These are phyloP conservation scores for Elsinoe necatrix DNA, from an alignment of 2,329 filamentous ascomycete species.

Conservation along the genomic window DNA sequence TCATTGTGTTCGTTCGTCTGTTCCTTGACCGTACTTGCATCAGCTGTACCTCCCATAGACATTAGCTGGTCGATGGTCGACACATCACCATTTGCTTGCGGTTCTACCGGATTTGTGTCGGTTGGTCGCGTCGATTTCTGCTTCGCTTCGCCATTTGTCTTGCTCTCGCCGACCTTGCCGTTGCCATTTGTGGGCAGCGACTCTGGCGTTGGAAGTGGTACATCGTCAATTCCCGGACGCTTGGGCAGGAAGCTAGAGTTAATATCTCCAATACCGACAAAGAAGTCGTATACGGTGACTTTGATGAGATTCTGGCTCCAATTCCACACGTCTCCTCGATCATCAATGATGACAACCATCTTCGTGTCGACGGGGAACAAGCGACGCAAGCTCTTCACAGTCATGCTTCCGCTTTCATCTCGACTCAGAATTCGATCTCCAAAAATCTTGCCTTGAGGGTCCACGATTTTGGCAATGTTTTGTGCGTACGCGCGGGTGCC, in stretches of 20 bases:
- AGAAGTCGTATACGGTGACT: constrained; percentile 93
- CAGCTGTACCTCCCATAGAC: constrained; percentile 64
- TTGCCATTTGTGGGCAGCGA: not conserved
- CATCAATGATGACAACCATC: constrained; percentile 99
- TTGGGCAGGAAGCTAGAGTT: constrained; percentile 96
- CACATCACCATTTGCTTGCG: constrained; percentile 35
- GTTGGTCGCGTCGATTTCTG: constrained; percentile 1
- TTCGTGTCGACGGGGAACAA: constrained; percentile 94
- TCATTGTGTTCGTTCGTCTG: constrained; percentile 83
- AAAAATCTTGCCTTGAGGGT: constrained; percentile 81
- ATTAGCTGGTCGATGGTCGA: constrained; percentile 65
- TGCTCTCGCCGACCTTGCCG: constrained; percentile 1
- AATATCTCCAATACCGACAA: constrained; percentile 95
- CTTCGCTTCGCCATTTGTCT: constrained; percentile 15
- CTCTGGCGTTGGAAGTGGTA: constrained; percentile 20
- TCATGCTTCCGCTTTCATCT: constrained; percentile 91
- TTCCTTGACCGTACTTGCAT: constrained; percentile 58
- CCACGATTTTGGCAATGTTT: constrained; percentile 84
- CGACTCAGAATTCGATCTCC: constrained; percentile 91
- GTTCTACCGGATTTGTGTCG: not conserved
- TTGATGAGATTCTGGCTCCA: constrained; percentile 92
- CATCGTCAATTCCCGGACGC: constrained; percentile 40
- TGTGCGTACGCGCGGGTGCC: constrained; percentile 93
- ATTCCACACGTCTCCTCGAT: constrained; percentile 91
- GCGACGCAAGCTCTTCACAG: constrained; percentile 78